These are phyloP conservation scores for Moniliella sp. DNA, from an alignment of 1,284 basidiomycete species.

Conservation along the genomic window DNA sequence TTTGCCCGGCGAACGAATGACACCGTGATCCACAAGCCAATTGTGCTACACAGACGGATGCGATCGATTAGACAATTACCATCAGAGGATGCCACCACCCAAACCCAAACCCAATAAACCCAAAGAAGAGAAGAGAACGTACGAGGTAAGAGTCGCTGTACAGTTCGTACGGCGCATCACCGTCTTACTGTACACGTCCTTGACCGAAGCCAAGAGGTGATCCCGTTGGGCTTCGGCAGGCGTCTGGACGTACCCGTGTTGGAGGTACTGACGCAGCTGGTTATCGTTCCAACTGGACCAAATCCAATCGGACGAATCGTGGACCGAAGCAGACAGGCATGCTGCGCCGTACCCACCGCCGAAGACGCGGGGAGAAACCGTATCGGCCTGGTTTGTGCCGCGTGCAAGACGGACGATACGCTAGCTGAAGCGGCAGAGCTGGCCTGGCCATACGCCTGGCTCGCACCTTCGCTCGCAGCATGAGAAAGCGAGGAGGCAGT, in stretches of 20 bases:
- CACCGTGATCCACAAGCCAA: conserved; percentile 27
- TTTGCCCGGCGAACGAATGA: conserved; percentile 14
- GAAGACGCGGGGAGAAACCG: conserved; percentile 1
- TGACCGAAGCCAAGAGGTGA: conserved; percentile 15
- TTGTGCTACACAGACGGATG: no score
- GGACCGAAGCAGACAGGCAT: conserved; percentile 7
- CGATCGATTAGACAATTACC: no score
- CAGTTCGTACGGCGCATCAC: conserved; percentile 22
- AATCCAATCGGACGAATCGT: conserved; percentile 28
- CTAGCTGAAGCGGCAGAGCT: conserved; percentile 1
- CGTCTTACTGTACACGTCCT: conserved; percentile 15
- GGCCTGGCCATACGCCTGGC: conserved; percentile 2
- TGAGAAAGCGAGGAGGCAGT: conserved; percentile 5
- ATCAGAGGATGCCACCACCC: no score
- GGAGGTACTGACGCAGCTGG: conserved; percentile 18
- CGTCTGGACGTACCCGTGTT: conserved; percentile 20
- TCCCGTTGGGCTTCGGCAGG: conserved; percentile 16
- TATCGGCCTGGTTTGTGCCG: conserved; percentile 2
- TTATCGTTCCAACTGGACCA: conserved; percentile 26
- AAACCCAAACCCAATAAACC: conserved; percentile 1
- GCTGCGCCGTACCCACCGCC: conserved; percentile 1
- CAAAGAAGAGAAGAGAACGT: conserved; percentile 1
- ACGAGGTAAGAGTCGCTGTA: conserved; percentile 23
- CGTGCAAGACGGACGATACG: no score
- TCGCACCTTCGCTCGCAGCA: conserved; percentile 1